Percentiles rank a stretch among this genome's conserved stretches.
phyloP scores from a whole-genome alignment of 768 basidiomycete species.

The Phylloporus scabripes region DNA sequence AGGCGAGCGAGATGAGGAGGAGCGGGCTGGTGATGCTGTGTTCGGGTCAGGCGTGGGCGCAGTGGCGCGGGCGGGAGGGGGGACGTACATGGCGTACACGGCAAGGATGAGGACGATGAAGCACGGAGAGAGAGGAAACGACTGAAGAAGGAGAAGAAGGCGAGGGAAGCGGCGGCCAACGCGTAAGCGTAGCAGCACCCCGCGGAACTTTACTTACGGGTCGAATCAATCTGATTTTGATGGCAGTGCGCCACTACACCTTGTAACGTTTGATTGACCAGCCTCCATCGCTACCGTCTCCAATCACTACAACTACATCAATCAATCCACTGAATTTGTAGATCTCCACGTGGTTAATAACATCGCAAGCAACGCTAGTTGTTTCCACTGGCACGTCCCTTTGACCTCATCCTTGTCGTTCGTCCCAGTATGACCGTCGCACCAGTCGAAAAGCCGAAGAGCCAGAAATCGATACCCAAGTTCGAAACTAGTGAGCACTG shows the following conservation, averaged over 20 bases:
- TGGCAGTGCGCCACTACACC: constrained; percentile 1
- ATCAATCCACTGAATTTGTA: constrained; percentile 1
- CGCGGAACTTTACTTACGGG: constrained; percentile 1
- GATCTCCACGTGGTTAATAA: constrained; percentile 3
- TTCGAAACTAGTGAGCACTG: constrained; percentile 57
- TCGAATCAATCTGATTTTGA: constrained; percentile 7
- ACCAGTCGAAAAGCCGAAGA: constrained; percentile 33
- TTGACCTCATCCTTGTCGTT: neutral
- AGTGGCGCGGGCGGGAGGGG: neutral
- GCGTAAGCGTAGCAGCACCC: constrained; percentile 5
- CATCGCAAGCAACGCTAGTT: neutral
- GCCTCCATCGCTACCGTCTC: neutral
- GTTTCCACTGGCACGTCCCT: neutral
- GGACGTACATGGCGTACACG: constrained; percentile 78
- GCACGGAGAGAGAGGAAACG: constrained; percentile 58
- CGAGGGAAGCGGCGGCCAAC: constrained; percentile 36
- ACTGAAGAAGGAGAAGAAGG: constrained; percentile 66
- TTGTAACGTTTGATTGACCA: constrained; percentile 5
- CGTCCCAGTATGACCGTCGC: constrained; percentile 5
- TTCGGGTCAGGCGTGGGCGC: neutral
- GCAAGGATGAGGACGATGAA: constrained; percentile 63
- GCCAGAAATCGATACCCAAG: constrained; percentile 61
- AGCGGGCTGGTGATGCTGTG: constrained; percentile 73
- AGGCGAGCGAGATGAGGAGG: constrained; percentile 75
- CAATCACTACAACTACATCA: constrained; percentile 10